phyloP scores from a whole-genome alignment of 257 asterid genomes.

The Anisodus acutangulus region DNA sequence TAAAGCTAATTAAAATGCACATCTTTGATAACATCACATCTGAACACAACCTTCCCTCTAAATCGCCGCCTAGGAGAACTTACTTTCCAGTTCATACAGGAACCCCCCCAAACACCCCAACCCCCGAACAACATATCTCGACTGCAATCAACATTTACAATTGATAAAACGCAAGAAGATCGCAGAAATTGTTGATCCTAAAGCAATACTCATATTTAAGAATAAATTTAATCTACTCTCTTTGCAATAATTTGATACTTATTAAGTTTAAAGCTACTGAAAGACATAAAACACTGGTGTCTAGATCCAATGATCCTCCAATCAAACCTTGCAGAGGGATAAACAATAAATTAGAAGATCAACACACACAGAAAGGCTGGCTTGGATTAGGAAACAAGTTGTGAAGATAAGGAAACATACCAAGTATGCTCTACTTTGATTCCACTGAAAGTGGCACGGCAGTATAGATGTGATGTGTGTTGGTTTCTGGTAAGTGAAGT shows the following conservation, averaged over 20 bases:
- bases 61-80: background rate
- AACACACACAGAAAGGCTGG: slow-evolving; percentile 30
- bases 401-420: slow-evolving; percentile 39
- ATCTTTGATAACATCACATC: background rate
- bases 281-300: slow-evolving; percentile 28
- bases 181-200: background rate
- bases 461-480: slow-evolving; percentile 42
- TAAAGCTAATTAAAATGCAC: background rate
- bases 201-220: slow-evolving; percentile 17
- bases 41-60: background rate
- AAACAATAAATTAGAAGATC: slow-evolving; percentile 28
- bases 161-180: background rate
- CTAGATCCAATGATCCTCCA: slow-evolving; percentile 39
- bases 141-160: slow-evolving; percentile 26
- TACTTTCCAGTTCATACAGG: slow-evolving; percentile 6
- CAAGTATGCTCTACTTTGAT: slow-evolving; percentile 46
- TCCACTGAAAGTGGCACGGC: slow-evolving; percentile 59
- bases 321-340: slow-evolving; percentile 43
- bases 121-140: background rate
- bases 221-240: slow-evolving; percentile 10
- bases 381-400: background rate
- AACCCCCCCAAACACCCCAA: background rate
- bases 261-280: slow-evolving; percentile 8
- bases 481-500: slow-evolving; percentile 45
- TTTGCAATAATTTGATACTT: slow-evolving; percentile 22